These are phyloP conservation scores for Escovopsis sp. DNA, from an alignment of 2,329 filamentous ascomycete species.

Conservation along the genomic window DNA sequence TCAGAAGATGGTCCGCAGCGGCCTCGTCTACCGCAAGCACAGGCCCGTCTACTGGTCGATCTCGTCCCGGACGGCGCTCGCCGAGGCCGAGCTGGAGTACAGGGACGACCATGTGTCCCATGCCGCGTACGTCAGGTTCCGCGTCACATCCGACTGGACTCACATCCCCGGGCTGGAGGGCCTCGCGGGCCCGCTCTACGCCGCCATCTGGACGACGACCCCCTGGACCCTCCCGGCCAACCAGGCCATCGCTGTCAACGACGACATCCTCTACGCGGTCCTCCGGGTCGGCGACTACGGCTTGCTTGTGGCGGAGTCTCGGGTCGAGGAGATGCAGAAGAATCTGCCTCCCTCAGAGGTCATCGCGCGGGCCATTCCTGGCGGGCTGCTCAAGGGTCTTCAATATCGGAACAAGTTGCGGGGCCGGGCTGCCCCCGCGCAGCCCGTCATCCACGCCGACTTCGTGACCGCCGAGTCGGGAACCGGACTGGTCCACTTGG, in stretches of 20 bases:
- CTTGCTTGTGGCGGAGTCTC: constrained; percentile 56
- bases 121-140: constrained; percentile 70
- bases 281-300: constrained; percentile 42
- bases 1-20: constrained; percentile 56
- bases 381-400: constrained; percentile 49
- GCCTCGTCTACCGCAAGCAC: constrained; percentile 61
- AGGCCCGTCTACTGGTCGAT: constrained; percentile 83
- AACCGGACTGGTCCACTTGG: constrained; percentile 85
- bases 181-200: constrained; percentile 43
- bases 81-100: constrained; percentile 76
- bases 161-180: constrained; percentile 20
- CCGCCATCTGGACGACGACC: constrained; percentile 97
- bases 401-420: constrained; percentile 60
- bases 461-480: constrained; percentile 88
- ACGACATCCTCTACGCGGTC: constrained; percentile 58
- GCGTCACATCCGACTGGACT: constrained; percentile 34
- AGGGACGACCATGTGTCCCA: constrained; percentile 57
- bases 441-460: constrained; percentile 66
- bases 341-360: constrained; percentile 37
- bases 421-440: constrained; percentile 37
- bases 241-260: constrained; percentile 69
- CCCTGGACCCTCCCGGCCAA: constrained; percentile 96
- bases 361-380: constrained; percentile 42
- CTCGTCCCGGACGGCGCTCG: constrained; percentile 62
- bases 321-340: constrained; percentile 44